Evolutionary conservation across 805 yeast genomes (phyloP).

Genomic region (Candida glaebosa): DNA sequence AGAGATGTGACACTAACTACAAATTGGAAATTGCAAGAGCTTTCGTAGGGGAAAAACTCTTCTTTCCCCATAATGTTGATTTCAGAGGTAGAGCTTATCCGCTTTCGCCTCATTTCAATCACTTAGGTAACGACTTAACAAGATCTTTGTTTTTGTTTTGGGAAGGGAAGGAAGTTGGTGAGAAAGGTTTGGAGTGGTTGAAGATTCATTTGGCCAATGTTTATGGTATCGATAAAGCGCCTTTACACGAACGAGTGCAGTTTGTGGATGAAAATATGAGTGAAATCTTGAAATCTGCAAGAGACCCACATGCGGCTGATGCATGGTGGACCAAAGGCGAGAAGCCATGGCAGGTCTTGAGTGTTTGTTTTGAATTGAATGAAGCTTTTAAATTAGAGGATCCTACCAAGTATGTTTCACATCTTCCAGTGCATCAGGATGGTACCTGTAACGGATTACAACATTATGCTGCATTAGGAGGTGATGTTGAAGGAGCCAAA

Average conservation of each 20-base stretch:
- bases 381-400: constrained; percentile 60
- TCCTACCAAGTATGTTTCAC: constrained; percentile 63
- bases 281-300: constrained; percentile 54
- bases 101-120: constrained; percentile 74
- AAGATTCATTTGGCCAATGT: constrained; percentile 73
- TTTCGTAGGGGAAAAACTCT: constrained; percentile 68
- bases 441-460: constrained; percentile 86
- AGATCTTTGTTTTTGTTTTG: constrained; percentile 70
- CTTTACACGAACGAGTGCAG: constrained; percentile 58
- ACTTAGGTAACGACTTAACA: constrained; percentile 74
- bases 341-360: constrained; percentile 80
- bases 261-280: constrained; percentile 58
- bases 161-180: constrained; percentile 71
- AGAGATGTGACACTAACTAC: constrained; percentile 90
- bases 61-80: constrained; percentile 78
- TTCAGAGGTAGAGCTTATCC: constrained; percentile 87
- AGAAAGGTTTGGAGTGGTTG: constrained; percentile 64
- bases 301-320: constrained; percentile 53
- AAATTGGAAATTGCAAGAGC: constrained; percentile 95
- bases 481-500: constrained; percentile 77
- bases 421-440: constrained; percentile 80
- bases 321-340: constrained; percentile 75
- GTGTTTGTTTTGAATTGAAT: constrained; percentile 63
- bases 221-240: constrained; percentile 71
- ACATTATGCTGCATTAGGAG: constrained; percentile 85